Conservation (phyloP, 805 yeast species). For the Saturnispora sekii region DNA sequence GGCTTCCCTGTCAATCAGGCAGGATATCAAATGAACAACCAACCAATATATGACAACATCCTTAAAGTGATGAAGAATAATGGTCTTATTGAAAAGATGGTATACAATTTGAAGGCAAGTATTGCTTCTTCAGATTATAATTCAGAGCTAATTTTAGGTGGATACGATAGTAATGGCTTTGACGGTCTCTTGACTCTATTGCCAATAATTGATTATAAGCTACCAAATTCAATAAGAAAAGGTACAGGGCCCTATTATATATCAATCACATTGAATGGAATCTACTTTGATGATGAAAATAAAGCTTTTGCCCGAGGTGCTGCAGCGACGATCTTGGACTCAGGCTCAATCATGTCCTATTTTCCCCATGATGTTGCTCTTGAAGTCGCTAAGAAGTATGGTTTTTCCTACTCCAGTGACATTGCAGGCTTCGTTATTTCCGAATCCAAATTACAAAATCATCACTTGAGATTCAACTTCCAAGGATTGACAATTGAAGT, state of each 20-base stretch:
- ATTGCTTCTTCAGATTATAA: conserved; percentile 33
- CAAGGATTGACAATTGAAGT: conserved; percentile 42
- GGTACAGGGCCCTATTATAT: conserved; percentile 26
- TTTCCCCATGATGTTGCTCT: conserved; percentile 29
- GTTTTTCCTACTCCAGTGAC: conserved; percentile 31
- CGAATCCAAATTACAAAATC: conserved; percentile 27
- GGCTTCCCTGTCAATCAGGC: conserved; percentile 60
- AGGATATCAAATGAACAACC: conserved; percentile 26
- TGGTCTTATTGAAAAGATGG: conserved; percentile 42
- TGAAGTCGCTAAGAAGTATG: conserved; percentile 22
- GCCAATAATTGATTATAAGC: conserved; percentile 12
- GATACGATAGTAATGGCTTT: conserved; percentile 40
- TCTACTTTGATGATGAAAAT: conserved; percentile 17
- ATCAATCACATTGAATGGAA: conserved; percentile 35
- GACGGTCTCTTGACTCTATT: conserved; percentile 31
- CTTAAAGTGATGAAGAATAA: conserved; percentile 47
- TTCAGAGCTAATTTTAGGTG: conserved; percentile 49
- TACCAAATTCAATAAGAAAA: conserved; percentile 23
- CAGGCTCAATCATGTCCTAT: conserved; percentile 41
- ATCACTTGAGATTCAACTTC: conserved; percentile 35
- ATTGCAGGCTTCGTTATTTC: conserved; percentile 35
- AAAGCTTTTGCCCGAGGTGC: conserved; percentile 14
- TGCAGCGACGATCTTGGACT: conserved; percentile 36
- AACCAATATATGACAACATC: conserved; percentile 41
- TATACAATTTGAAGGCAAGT: conserved; percentile 38